phyloP scores from a whole-genome alignment of 2,329 filamentous ascomycete species.

The Nothopassalora personata region DNA sequence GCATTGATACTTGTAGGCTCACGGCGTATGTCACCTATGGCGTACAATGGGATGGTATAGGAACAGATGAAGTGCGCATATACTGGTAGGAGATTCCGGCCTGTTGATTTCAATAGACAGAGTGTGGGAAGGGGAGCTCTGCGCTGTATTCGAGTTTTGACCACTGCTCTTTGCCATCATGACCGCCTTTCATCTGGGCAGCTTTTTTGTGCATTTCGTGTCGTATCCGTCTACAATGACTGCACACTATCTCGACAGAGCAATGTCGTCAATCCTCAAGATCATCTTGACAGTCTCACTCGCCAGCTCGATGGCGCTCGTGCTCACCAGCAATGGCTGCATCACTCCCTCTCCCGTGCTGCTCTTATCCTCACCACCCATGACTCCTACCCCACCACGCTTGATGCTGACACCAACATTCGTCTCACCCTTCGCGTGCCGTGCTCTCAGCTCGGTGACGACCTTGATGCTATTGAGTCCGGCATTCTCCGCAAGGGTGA shows the following conservation, averaged over 20 bases:
- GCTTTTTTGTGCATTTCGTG: not conserved
- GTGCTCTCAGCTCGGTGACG: conserved; percentile 88
- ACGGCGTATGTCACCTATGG: too few species aligned
- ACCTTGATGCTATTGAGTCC: conserved; percentile 98
- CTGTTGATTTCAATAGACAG: too few species aligned
- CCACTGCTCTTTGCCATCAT: not conserved
- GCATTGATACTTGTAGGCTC: too few species aligned
- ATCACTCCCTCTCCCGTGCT: conserved; percentile 60
- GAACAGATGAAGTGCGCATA: too few species aligned
- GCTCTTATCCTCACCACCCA: conserved; percentile 55
- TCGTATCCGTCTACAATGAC: not conserved
- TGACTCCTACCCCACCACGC: conserved; percentile 91
- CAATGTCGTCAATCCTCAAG: conserved; percentile 63
- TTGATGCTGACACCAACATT: conserved; percentile 98
- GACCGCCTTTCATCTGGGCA: not conserved
- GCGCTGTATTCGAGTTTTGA: too few species aligned
- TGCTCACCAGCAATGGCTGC: conserved; percentile 92
- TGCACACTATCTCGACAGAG: conserved; percentile 39
- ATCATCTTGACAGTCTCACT: conserved; percentile 99
- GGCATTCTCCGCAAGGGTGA: conserved; percentile 93
- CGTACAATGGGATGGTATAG: too few species aligned
- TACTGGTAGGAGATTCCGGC: too few species aligned
- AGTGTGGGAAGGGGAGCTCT: too few species aligned
- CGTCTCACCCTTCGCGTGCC: conserved; percentile 90
- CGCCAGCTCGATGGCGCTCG: conserved; percentile 92